A percentile compares a stretch with the other conserved stretches of the same genome.
Evolutionary conservation across 768 basidiomycete genomes (phyloP).

Genomic region (Trametes gibbosa): DNA sequence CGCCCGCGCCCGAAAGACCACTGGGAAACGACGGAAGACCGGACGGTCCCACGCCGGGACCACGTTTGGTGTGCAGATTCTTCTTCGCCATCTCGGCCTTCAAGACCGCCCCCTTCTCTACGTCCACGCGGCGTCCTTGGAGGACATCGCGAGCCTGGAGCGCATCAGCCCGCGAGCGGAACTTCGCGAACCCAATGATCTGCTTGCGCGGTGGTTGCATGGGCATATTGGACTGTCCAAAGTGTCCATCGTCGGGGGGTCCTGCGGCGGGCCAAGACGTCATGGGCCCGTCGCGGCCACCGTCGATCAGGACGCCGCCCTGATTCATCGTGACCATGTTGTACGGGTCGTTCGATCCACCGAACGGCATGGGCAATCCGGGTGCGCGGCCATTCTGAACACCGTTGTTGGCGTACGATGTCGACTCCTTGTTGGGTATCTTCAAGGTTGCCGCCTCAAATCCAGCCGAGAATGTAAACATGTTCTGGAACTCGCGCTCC

Average conservation of each 20-base stretch:
- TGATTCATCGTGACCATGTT: slow-evolving; percentile 81
- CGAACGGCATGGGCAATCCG: slow-evolving; percentile 26
- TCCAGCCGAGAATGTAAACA: slow-evolving; percentile 95
- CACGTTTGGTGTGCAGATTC: slow-evolving; percentile 94
- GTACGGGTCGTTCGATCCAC: slow-evolving; percentile 75
- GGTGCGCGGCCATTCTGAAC: slow-evolving; percentile 20
- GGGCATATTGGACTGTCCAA: slow-evolving; percentile 28
- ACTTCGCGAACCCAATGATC: slow-evolving; percentile 98
- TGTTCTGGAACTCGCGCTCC: slow-evolving; percentile 99
- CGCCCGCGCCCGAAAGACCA: slow-evolving; percentile 14
- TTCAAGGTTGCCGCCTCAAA: slow-evolving; percentile 98
- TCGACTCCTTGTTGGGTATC: slow-evolving; percentile 91
- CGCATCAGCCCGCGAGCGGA: slow-evolving; percentile 83
- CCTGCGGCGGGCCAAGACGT: slow-evolving; percentile 59
- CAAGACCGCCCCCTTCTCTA: slow-evolving; percentile 87
- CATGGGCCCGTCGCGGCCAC: slow-evolving; percentile 68
- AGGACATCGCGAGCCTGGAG: slow-evolving; percentile 83
- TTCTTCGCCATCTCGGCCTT: slow-evolving; percentile 99
- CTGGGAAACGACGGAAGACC: slow-evolving; percentile 19
- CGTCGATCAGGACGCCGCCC: slow-evolving; percentile 80
- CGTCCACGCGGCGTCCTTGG: slow-evolving; percentile 87
- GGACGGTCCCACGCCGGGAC: slow-evolving; percentile 53
- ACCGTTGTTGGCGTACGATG: slow-evolving; percentile 54
- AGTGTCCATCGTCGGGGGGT: slow-evolving; percentile 36
- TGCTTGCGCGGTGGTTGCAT: slow-evolving; percentile 65